Evolutionary conservation across 371 early-diverging fungal species (phyloP).

Genomic region (Batkoa obscura): DNA sequence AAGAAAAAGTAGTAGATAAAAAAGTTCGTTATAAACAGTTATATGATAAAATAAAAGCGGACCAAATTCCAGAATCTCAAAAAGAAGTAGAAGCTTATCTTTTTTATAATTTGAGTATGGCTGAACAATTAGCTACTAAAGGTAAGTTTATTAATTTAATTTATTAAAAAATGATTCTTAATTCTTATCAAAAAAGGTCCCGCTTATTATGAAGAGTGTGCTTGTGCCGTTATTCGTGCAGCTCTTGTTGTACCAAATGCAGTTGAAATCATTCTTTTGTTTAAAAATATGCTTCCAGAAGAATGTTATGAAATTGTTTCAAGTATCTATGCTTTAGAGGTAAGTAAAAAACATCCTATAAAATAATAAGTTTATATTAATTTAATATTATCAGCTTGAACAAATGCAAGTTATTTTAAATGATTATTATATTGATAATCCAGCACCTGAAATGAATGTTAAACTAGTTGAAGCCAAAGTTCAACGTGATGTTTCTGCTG

Average conservation of each 20-base stretch:
- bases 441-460: conserved; percentile 47
- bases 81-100: conserved; percentile 73
- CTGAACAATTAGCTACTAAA: conserved; percentile 50
- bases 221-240: conserved; percentile 72
- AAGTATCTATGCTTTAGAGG: conserved; percentile 72
- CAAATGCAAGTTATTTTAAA: conserved; percentile 28
- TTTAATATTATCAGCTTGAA: conserved; percentile 18
- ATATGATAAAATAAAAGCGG: conserved; percentile 19
- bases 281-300: conserved; percentile 76
- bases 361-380: neutral
- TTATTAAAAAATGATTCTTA: neutral
- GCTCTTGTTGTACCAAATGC: conserved; percentile 86
- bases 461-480: conserved; percentile 30
- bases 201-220: conserved; percentile 50
- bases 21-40: conserved; percentile 7
- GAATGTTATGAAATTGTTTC: conserved; percentile 65
- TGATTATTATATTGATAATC: conserved; percentile 62
- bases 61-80: conserved; percentile 39
- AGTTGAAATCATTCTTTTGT: conserved; percentile 77
- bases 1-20: conserved; percentile 5
- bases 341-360: conserved; percentile 11
- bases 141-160: conserved; percentile 15
- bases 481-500: conserved; percentile 21
- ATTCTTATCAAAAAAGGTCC: conserved; percentile 29
- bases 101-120: conserved; percentile 63